These are phyloP conservation scores for Botryotinia globosa DNA, from an alignment of 2,329 filamentous ascomycete species.

Conservation along the genomic window DNA sequence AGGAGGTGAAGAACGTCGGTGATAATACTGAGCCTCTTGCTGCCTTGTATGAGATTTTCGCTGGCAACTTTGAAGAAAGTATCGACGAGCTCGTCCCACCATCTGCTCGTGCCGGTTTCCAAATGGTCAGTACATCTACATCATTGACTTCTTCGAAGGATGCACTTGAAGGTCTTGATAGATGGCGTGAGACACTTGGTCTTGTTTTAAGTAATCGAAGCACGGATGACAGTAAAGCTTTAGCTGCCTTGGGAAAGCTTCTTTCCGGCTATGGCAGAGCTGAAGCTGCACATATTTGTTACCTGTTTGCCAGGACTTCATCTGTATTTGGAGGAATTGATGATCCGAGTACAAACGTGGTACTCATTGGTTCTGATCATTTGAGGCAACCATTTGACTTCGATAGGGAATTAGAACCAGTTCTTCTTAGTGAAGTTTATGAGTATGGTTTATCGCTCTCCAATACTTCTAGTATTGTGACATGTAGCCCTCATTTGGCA, in stretches of 20 bases:
- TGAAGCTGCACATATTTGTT: conserved; percentile 93
- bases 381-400: conserved; percentile 67
- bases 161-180: conserved; percentile 79
- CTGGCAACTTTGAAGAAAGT: conserved; percentile 90
- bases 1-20: conserved; percentile 82
- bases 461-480: conserved; percentile 50
- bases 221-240: conserved; percentile 69
- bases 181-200: conserved; percentile 88
- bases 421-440: conserved; percentile 94
- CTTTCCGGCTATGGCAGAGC: conserved; percentile 81
- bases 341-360: conserved; percentile 73
- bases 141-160: conserved; percentile 62
- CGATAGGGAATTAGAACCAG: conserved; percentile 75
- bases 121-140: conserved; percentile 78
- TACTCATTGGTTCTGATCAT: conserved; percentile 84
- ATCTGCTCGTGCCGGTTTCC: conserved; percentile 86
- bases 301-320: conserved; percentile 73
- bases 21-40: conserved; percentile 84
- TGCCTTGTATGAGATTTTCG: conserved; percentile 88
- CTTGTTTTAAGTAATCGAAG: conserved; percentile 88
- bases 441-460: conserved; percentile 82
- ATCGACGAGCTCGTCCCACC: conserved; percentile 93
- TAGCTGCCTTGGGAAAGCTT: conserved; percentile 77
- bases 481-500: conserved; percentile 75
- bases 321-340: conserved; percentile 79